Percentiles rank a stretch among this genome's conserved stretches.
phyloP scores from a whole-genome alignment of 495 filamentous ascomycete genomes.

The Talaromyces borbonicus region DNA sequence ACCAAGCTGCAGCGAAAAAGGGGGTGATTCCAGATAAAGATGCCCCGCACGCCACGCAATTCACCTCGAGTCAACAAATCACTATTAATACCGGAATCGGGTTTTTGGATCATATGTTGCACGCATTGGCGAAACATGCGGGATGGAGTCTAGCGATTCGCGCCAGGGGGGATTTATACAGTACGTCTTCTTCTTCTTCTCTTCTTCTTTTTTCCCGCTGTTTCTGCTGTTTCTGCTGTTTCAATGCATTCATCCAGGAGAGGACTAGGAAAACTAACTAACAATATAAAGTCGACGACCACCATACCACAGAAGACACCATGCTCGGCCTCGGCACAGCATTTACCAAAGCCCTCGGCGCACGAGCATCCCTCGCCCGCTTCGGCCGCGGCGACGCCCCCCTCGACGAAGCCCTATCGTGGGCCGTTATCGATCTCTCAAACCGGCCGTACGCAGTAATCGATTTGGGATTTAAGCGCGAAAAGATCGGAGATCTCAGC shows the following conservation, averaged over 20 bases:
- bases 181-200: slow-evolving; percentile 37
- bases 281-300: slow-evolving; percentile 77
- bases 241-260: not conserved
- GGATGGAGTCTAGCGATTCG: slow-evolving; percentile 80
- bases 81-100: slow-evolving; percentile 88
- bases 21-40: slow-evolving; percentile 79
- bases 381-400: slow-evolving; percentile 88
- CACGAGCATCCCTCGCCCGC: slow-evolving; percentile 68
- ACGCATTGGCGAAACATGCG: slow-evolving; percentile 89
- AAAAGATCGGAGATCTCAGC: slow-evolving; percentile 88
- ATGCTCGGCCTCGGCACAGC: slow-evolving; percentile 83
- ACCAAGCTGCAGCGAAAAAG: slow-evolving; percentile 46
- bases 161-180: slow-evolving; percentile 83
- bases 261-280: not conserved
- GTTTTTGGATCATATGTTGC: slow-evolving; percentile 99
- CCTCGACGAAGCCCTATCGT: slow-evolving; percentile 88
- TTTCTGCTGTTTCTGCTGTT: no score
- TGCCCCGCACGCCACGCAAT: slow-evolving; percentile 57
- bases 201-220: not conserved
- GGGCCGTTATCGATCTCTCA: slow-evolving; percentile 89
- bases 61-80: slow-evolving; percentile 71
- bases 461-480: slow-evolving; percentile 68
- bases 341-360: slow-evolving; percentile 67
- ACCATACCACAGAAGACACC: slow-evolving; percentile 95
- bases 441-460: slow-evolving; percentile 80